These are phyloP conservation scores for Nematocida sp. DNA, from an alignment of 371 early-diverging fungal species.

Conservation along the genomic window DNA sequence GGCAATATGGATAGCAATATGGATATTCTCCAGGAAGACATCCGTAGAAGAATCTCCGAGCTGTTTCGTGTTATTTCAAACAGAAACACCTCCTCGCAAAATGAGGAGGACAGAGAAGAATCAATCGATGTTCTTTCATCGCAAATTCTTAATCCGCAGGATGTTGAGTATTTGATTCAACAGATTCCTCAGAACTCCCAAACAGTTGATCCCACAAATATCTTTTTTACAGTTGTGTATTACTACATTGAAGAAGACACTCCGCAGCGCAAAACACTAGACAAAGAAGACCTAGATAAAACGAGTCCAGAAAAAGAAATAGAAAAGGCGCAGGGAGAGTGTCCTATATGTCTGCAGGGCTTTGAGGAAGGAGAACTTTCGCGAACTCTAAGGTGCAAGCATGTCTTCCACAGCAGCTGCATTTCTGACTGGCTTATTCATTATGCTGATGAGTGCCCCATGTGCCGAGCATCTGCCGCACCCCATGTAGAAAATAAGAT, in stretches of 20 bases:
- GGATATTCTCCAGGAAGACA: too few species aligned
- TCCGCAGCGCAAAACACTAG: neutral
- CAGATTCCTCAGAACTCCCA: neutral
- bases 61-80: too few species aligned
- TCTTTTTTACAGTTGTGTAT: constrained; percentile 42
- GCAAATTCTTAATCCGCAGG: neutral
- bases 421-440: constrained; percentile 47
- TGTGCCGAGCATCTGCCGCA: constrained; percentile 46
- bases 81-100: too few species aligned
- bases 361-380: constrained; percentile 1
- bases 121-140: too few species aligned
- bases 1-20: too few species aligned
- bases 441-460: constrained; percentile 53
- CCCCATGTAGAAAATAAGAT: neutral
- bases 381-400: constrained; percentile 28
- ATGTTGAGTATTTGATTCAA: constrained; percentile 17
- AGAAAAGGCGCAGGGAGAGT: constrained; percentile 15
- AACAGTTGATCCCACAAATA: neutral
- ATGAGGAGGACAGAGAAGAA: too few species aligned
- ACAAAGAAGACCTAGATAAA: constrained; percentile 14
- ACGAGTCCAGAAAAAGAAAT: constrained; percentile 19
- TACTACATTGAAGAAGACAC: constrained; percentile 16
- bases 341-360: constrained; percentile 40
- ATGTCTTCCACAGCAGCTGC: constrained; percentile 45
- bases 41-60: too few species aligned